Evolutionary conservation across 2,329 filamentous ascomycete species (phyloP), one percentile per base, ranked within the genome.

Genomic region (Colletotrichum tofieldiae): DNA sequence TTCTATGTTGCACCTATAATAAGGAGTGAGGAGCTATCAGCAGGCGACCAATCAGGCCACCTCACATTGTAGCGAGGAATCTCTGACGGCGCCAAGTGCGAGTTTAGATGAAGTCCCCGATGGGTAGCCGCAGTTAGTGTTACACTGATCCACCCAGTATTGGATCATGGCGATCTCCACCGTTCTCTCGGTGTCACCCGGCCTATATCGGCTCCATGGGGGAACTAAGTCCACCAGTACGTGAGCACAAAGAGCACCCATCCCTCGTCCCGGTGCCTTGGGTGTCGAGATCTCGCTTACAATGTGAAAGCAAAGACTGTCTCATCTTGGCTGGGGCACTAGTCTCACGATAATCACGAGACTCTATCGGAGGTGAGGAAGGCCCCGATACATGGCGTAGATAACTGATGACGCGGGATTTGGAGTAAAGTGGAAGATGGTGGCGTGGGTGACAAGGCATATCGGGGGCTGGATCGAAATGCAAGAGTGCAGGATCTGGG

Each of bases 401-500:
- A n/a, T 8, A 43, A 64, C 64, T 52, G 52, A 45, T 39, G 59
- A 26, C 11, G 23, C 35, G 6, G 8, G 23, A 23, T 11, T 51
- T 14, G 60, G 59, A 54, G 12, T 64, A 29, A 37, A 14, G n/a
- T 54, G 14, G 8, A 11, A 16, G 3, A 47, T 37, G 18, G 60
- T 35, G 39, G 20, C 35, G 47, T 51, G 52, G 11, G 37, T 64
- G 18, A 49, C 47, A 54, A 45, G 14, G 23, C 5, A 14, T 5
- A 12, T 20, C 20, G 52, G 26, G 62, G 65, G 70, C 66, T 72
- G 70, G 70, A 72, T 72, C 70, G 65, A 16, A 45, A 65, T 65
- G 70, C 59, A 60, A 64, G 60, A 60, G 59, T 69, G 70, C 70
- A 69, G 70, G 65, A 72, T 72, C 70, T 72, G 47, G 47, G 47